phyloP scores from a whole-genome alignment of 495 filamentous ascomycete genomes.

The Podospora pseudoanserina region DNA sequence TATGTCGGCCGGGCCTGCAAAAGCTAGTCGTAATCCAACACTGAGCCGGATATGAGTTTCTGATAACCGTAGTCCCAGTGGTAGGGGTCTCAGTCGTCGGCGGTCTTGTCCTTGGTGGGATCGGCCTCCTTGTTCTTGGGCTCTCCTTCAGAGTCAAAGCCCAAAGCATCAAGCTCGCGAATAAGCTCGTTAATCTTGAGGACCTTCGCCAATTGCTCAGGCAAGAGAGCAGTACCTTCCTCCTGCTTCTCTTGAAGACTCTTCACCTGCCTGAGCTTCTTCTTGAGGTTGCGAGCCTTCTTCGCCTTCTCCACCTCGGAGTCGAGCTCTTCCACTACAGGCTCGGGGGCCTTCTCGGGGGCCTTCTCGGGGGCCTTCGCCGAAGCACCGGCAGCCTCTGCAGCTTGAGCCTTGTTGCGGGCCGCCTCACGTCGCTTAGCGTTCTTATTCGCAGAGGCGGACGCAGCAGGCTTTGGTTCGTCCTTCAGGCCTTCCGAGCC shows the following conservation, averaged over 20 bases:
- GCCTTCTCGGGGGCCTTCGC: conserved; percentile 28
- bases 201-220: conserved; percentile 96
- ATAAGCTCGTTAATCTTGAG: conserved; percentile 94
- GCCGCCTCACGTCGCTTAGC: conserved; percentile 82
- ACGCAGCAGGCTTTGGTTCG: conserved; percentile 41
- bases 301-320: conserved; percentile 81
- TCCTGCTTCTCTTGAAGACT: conserved; percentile 91
- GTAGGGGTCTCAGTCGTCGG: neutral
- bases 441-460: conserved; percentile 72
- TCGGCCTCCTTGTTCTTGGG: conserved; percentile 29
- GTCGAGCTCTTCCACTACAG: conserved; percentile 45
- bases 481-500: conserved; percentile 68
- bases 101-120: conserved; percentile 6
- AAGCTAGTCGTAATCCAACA: neutral
- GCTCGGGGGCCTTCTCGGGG: conserved; percentile 18
- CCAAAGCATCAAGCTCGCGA: conserved; percentile 79
- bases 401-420: conserved; percentile 77
- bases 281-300: conserved; percentile 87
- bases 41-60: neutral
- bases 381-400: conserved; percentile 39
- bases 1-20: too few species aligned
- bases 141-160: conserved; percentile 66
- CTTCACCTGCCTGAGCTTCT: conserved; percentile 90
- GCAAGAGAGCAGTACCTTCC: conserved; percentile 71
- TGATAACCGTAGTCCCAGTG: neutral